Percentiles rank a stretch among this genome's conserved stretches.
These are phyloP conservation scores for Xylaria cubensis DNA, from an alignment of 495 filamentous ascomycete species.

Conservation along the genomic window DNA sequence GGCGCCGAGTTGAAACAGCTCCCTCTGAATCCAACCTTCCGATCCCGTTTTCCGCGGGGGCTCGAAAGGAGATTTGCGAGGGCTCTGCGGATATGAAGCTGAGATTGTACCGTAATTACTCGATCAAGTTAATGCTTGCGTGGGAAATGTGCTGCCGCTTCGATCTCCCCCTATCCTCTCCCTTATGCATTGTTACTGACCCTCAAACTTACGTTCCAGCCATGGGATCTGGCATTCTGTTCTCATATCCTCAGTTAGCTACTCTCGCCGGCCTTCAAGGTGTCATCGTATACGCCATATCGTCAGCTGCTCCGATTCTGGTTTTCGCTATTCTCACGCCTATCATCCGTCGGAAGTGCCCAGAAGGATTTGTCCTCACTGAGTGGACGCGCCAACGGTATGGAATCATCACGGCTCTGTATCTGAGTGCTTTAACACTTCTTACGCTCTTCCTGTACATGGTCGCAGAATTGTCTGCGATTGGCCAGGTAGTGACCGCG, in stretches of 20 bases:
- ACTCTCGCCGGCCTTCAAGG: conserved; percentile 81
- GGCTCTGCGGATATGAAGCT: conserved; percentile 66
- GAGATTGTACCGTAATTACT: conserved; percentile 91
- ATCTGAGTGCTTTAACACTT: conserved; percentile 73
- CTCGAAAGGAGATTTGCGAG: conserved; percentile 18
- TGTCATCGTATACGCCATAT: conserved; percentile 71
- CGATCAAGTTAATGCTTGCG: conserved; percentile 97
- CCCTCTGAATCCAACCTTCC: conserved; percentile 56
- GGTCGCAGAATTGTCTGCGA: conserved; percentile 76
- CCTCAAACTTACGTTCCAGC: conserved; percentile 55
- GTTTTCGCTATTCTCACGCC: conserved; percentile 73
- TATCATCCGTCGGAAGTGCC: conserved; percentile 74
- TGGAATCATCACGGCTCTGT: conserved; percentile 67
- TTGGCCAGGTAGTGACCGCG: conserved; percentile 74
- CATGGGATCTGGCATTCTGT: conserved; percentile 78
- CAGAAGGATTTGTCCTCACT: conserved; percentile 78
- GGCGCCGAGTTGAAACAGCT: conserved; percentile 68
- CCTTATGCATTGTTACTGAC: conserved; percentile 34
- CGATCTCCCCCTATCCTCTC: conserved; percentile 44
- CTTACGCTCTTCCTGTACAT: conserved; percentile 82
- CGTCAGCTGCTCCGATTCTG: conserved; percentile 70
- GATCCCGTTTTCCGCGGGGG: conserved; percentile 29
- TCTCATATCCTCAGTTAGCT: conserved; percentile 78
- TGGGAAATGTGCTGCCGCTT: conserved; percentile 91
- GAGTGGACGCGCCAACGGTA: conserved; percentile 81